phyloP scores from a whole-genome alignment of 257 asterid genomes.

The Misopates orontium region DNA sequence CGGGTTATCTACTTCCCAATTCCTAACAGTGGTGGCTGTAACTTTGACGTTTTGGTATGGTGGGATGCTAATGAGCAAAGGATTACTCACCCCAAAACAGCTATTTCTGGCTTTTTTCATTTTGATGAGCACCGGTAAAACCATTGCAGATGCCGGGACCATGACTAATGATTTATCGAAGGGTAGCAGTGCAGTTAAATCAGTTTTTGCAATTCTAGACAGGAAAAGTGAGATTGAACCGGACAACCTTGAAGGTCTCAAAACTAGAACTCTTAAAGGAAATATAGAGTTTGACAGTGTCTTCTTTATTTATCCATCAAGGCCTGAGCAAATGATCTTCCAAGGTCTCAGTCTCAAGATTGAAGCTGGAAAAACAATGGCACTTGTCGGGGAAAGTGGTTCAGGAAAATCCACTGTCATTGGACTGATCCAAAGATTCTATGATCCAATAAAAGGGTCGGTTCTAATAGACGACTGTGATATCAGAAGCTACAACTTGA shows the following conservation, averaged over 20 bases:
- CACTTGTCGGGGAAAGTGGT: slow-evolving; percentile 57
- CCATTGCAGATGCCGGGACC: slow-evolving; percentile 51
- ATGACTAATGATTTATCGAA: slow-evolving; percentile 49
- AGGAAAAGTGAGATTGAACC: slow-evolving; percentile 41
- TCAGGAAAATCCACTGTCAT: slow-evolving; percentile 57
- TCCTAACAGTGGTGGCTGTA: slow-evolving; percentile 35
- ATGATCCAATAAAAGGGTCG: slow-evolving; percentile 44
- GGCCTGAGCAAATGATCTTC: slow-evolving; percentile 48
- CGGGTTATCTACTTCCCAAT: slow-evolving; percentile 41
- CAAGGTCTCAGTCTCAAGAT: slow-evolving; percentile 39
- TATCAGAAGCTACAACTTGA: slow-evolving; percentile 38
- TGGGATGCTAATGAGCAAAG: slow-evolving; percentile 37
- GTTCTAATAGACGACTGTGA: slow-evolving; percentile 43
- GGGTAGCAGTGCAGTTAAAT: slow-evolving; percentile 43
- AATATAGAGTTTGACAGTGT: slow-evolving; percentile 43
- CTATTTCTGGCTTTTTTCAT: slow-evolving; percentile 44
- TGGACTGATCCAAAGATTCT: slow-evolving; percentile 50
- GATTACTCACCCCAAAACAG: slow-evolving; percentile 31
- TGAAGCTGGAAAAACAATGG: slow-evolving; percentile 44
- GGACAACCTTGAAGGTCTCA: slow-evolving; percentile 28
- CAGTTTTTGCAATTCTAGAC: slow-evolving; percentile 41
- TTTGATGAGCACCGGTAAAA: slow-evolving; percentile 44
- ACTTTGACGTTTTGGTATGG: slow-evolving; percentile 58
- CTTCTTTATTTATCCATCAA: slow-evolving; percentile 45
- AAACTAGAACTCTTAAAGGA: slow-evolving; percentile 32